Evolutionary conservation across 306 rosid species (phyloP).

Genomic region (Benincasa hispida): DNA sequence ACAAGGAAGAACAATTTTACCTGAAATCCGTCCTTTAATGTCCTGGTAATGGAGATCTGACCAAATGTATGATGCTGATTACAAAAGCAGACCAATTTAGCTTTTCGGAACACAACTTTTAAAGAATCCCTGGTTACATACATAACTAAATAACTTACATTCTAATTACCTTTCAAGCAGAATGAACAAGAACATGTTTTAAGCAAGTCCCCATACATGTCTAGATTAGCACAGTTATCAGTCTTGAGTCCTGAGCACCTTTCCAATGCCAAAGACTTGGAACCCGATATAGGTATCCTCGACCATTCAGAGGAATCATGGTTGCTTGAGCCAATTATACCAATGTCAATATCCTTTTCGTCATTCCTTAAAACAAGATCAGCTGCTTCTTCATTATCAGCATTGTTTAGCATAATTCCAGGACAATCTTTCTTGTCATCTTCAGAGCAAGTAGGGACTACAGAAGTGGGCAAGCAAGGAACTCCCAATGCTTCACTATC

Average conservation of each 20-base stretch:
- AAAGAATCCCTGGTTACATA: not conserved
- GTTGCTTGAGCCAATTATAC: constrained; percentile 14
- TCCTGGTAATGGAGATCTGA: constrained; percentile 90
- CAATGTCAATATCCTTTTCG: constrained; percentile 11
- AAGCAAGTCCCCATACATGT: constrained; percentile 22
- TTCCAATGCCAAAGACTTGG: constrained; percentile 31
- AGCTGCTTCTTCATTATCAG: constrained; percentile 13
- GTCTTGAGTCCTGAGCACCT: constrained; percentile 39
- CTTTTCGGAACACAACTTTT: constrained; percentile 3
- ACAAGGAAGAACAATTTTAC: constrained; percentile 22
- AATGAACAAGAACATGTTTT: constrained; percentile 64
- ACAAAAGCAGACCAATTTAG: constrained; percentile 12
- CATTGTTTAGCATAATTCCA: constrained; percentile 12
- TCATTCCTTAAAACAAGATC: constrained; percentile 14
- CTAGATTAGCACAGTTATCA: constrained; percentile 13
- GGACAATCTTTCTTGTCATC: constrained; percentile 7
- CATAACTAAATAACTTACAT: not conserved
- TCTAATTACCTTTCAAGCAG: constrained; percentile 66
- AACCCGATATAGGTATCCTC: constrained; percentile 22
- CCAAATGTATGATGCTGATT: constrained; percentile 69
- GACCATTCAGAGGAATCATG: constrained; percentile 14
- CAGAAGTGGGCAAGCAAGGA: constrained; percentile 13
- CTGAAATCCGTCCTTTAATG: constrained; percentile 65
- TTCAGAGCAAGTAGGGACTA: constrained; percentile 3
- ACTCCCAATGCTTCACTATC: constrained; percentile 20